Evolutionary conservation across 805 yeast species (phyloP), one percentile per base, ranked within the genome.

Genomic region (Cyberlindnera petersonii): DNA sequence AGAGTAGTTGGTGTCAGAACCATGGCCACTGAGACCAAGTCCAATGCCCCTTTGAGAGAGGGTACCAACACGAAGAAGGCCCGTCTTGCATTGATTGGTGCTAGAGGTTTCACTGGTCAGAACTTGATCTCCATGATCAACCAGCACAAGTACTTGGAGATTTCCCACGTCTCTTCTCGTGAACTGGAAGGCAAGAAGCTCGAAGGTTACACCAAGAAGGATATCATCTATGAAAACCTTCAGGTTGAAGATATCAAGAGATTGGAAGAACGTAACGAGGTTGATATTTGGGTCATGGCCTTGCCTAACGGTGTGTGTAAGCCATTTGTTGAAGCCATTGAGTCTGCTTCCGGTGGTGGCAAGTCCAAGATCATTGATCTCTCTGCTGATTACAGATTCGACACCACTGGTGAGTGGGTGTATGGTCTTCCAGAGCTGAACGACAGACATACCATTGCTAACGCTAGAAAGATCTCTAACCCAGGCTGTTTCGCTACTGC

Each of bases 401-500:
- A 91, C 60, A 76, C 79, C 13, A 74, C 89, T 38, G 83, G 85
- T 20, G 79, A 82, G 52, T 93, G 99, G 98, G 69, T 72, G 5
- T 93, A 93, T 60, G 99, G 99, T 33, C 75, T 93, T 52, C 99
- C 99, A 8, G 99, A 93, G 66, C 73, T 93, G 55, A 79, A 76
- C 40, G 73, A 78, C 50, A 79, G 98, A 60, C 58, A 66, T 9
- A 58, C 58, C 9, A 84, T 93, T 52, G 75, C 84, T 26, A 57
- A 68, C 11, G 91, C 98, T 15, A 71, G 74, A 55, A 86, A 84
- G 60, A 85, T 93, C 46, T 82, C 97, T 5, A 93, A 93, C 66
- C 99, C 99, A 3, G 99, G 98, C 33, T 93, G 99, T 71, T 93
- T 89, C 61, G 97, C 98, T n/a, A 93, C 99, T 32, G 97, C 94